Conservation (phyloP, 805 yeast genomes). For the Zygoascus bituminiphila region DNA sequence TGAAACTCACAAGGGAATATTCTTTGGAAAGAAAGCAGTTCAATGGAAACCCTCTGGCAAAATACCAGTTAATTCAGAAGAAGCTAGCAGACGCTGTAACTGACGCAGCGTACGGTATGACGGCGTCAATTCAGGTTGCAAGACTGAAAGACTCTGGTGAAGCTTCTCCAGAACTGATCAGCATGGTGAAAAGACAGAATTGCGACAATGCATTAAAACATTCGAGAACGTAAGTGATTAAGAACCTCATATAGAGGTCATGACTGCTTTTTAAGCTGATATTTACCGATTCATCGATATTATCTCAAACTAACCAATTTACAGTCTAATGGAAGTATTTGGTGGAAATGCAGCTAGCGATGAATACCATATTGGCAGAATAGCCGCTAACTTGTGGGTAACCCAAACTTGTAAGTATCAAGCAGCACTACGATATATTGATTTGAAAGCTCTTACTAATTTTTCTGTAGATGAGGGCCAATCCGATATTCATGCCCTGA, state of each 20-base stretch:
- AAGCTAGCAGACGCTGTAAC: constrained; percentile 37
- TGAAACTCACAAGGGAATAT: constrained; percentile 31
- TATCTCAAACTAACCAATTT: background rate
- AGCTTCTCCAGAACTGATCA: constrained; percentile 36
- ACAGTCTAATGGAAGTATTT: constrained; percentile 34
- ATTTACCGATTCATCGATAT: background rate
- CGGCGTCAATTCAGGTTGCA: constrained; percentile 35
- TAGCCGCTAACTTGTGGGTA: constrained; percentile 36
- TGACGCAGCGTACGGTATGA: constrained; percentile 33
- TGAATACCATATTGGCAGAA: constrained; percentile 37
- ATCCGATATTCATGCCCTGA: constrained; percentile 35
- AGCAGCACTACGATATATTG: background rate
- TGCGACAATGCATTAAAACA: constrained; percentile 34
- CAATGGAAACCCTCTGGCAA: constrained; percentile 32
- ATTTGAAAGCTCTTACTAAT: constrained; percentile 4
- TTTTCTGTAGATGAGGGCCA: constrained; percentile 32
- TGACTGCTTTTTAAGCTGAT: background rate
- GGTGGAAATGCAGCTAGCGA: constrained; percentile 40
- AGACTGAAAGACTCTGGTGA: constrained; percentile 32
- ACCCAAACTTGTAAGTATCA: constrained; percentile 33
- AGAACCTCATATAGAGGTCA: background rate
- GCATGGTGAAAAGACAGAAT: constrained; percentile 37
- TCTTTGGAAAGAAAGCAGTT: constrained; percentile 35
- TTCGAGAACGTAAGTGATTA: constrained; percentile 23
- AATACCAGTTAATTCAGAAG: constrained; percentile 35